phyloP scores from a whole-genome alignment of 1,284 basidiomycete genomes.

The Irpex sp. region DNA sequence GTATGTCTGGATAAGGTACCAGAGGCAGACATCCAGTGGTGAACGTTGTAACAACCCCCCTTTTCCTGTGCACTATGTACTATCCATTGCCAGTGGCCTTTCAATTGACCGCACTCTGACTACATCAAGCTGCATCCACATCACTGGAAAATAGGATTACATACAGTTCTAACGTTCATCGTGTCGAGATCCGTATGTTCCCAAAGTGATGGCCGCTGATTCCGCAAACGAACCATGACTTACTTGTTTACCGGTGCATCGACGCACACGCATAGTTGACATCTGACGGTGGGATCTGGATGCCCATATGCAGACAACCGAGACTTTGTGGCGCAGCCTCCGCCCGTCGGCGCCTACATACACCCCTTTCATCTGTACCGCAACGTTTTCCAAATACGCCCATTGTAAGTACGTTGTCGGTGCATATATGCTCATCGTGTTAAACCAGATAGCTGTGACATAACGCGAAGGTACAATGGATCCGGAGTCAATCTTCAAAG shows the following conservation, averaged over 20 bases:
- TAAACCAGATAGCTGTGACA: too few relatives aligned
- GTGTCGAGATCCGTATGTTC: too few relatives aligned
- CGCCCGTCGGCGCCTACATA: neutral
- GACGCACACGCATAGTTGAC: too few relatives aligned
- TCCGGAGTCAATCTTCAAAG: slow-evolving; percentile 9
- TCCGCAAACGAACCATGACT: too few relatives aligned
- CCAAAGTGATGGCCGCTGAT: too few relatives aligned
- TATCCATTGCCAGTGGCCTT: neutral
- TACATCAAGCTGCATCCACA: neutral
- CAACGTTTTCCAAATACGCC: neutral
- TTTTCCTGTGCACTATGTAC: neutral
- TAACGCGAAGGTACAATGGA: neutral
- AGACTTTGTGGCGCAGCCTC: neutral
- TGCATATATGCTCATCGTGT: too few relatives aligned
- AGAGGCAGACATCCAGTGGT: slow-evolving; percentile 19
- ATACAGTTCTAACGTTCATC: too few relatives aligned
- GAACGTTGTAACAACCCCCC: neutral
- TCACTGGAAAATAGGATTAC: too few relatives aligned
- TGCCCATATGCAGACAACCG: neutral
- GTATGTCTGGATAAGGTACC: slow-evolving; percentile 24
- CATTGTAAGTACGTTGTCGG: neutral
- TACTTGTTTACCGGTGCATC: too few relatives aligned
- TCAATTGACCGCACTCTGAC: neutral
- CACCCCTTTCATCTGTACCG: neutral
- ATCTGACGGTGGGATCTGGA: neutral